These are phyloP conservation scores for Emericellopsis atlantica DNA, from an alignment of 2,329 filamentous ascomycete genomes.

Conservation along the genomic window DNA sequence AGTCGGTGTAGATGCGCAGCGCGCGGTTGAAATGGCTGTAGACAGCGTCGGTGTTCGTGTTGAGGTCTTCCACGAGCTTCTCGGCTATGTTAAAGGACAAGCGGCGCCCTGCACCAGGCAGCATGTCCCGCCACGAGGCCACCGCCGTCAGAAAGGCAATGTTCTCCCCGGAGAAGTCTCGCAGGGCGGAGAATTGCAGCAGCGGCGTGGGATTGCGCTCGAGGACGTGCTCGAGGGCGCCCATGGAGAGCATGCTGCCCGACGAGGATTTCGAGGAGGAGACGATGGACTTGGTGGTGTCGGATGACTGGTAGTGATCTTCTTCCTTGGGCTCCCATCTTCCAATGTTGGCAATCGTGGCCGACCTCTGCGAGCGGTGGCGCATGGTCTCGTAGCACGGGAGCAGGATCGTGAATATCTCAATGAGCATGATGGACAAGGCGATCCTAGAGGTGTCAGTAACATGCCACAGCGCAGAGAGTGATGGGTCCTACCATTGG, in stretches of 20 bases:
- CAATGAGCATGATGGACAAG: conserved; percentile 48
- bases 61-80: conserved; percentile 7
- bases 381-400: conserved; percentile 44
- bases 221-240: conserved; percentile 45
- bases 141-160: conserved; percentile 51
- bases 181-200: conserved; percentile 46
- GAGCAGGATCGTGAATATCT: conserved; percentile 51
- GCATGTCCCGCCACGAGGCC: conserved; percentile 33
- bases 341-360: conserved; percentile 35
- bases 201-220: conserved; percentile 42
- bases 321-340: conserved; percentile 23
- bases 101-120: conserved; percentile 6
- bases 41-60: conserved; percentile 13
- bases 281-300: conserved; percentile 17
- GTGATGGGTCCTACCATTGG: conserved; percentile 41
- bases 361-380: conserved; percentile 29
- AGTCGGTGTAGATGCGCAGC: conserved; percentile 47
- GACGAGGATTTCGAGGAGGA: not conserved
- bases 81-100: conserved; percentile 5
- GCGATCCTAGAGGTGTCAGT: conserved; percentile 29
- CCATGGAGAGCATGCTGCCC: conserved; percentile 43
- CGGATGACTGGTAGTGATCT: conserved; percentile 20
- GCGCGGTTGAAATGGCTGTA: conserved; percentile 43
- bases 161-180: conserved; percentile 57
- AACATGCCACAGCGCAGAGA: not conserved